These are phyloP conservation scores for Aspergillus carbonarius DNA, from an alignment of 2,329 filamentous ascomycete species.

Conservation along the genomic window DNA sequence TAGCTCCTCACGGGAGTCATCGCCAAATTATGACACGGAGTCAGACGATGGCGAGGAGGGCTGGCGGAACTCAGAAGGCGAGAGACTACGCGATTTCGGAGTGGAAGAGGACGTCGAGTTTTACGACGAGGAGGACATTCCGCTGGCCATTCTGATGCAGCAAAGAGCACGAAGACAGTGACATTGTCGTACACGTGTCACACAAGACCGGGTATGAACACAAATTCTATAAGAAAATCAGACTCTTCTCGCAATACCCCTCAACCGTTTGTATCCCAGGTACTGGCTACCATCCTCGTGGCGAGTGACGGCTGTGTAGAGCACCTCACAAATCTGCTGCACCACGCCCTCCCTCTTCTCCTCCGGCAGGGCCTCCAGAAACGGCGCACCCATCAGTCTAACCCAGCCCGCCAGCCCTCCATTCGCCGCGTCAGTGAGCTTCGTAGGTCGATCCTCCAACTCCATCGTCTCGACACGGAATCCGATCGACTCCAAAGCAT, in stretches of 20 bases:
- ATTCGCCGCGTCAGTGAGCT: conserved; percentile 37
- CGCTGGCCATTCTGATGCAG: conserved; percentile 55
- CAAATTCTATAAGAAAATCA: conserved; percentile 4
- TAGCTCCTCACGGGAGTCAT: conserved; percentile 18
- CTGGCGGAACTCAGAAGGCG: conserved; percentile 64
- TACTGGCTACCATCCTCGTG: conserved; percentile 58
- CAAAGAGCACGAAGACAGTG: conserved; percentile 28
- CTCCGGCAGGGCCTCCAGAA: conserved; percentile 55
- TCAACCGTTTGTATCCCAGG: conserved; percentile 49
- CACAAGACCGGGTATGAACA: background rate
- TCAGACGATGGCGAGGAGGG: conserved; percentile 55
- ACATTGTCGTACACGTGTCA: too few species aligned
- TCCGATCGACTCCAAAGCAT: conserved; percentile 38
- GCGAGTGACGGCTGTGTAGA: conserved; percentile 56
- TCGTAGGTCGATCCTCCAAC: conserved; percentile 65
- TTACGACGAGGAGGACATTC: conserved; percentile 63
- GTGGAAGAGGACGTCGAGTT: conserved; percentile 65
- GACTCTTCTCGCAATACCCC: conserved; percentile 40
- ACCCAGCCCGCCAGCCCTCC: conserved; percentile 67
- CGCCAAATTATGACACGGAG: conserved; percentile 19
- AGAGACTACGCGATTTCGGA: conserved; percentile 62
- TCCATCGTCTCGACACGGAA: conserved; percentile 57
- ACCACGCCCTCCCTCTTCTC: conserved; percentile 54
- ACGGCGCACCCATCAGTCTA: conserved; percentile 60
- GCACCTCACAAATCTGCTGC: conserved; percentile 54